phyloP scores from a whole-genome alignment of 148 eudicot genomes.

The Agrostemma githago region DNA sequence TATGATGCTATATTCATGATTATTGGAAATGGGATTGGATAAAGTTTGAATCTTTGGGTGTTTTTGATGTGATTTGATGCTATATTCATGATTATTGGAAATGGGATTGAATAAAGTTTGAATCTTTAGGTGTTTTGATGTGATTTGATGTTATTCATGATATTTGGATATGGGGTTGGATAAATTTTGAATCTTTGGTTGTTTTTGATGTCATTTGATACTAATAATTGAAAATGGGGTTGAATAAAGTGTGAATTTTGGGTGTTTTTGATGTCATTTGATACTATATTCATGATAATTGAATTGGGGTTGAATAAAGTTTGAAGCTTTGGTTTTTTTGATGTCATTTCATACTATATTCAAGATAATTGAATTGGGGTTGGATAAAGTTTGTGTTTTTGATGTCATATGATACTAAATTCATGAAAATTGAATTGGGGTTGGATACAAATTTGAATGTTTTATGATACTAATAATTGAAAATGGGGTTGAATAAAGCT shows the following conservation, averaged over 20 bases:
- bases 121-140: slow-evolving; percentile 7
- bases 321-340: too few species aligned
- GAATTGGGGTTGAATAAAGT: too few species aligned
- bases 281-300: too few species aligned
- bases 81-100: not conserved
- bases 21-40: not conserved
- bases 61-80: too few species aligned
- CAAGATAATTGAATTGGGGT: not conserved
- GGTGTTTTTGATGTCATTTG: slow-evolving; percentile 15
- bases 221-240: too few species aligned
- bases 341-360: not conserved
- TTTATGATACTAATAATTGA: not conserved
- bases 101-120: slow-evolving; percentile 8
- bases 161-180: too few species aligned
- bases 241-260: too few species aligned
- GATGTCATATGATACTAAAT: not conserved
- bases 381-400: slow-evolving; percentile 10
- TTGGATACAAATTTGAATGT: not conserved
- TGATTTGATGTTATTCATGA: slow-evolving; percentile 3
- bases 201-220: not conserved
- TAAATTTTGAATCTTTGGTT: not conserved
- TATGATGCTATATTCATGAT: not conserved
- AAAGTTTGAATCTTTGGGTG: slow-evolving; percentile 9
- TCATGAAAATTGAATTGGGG: not conserved
- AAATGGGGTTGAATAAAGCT: too few species aligned